Conservation (phyloP, 2,329 filamentous ascomycete species). For the Alternaria solani region DNA sequence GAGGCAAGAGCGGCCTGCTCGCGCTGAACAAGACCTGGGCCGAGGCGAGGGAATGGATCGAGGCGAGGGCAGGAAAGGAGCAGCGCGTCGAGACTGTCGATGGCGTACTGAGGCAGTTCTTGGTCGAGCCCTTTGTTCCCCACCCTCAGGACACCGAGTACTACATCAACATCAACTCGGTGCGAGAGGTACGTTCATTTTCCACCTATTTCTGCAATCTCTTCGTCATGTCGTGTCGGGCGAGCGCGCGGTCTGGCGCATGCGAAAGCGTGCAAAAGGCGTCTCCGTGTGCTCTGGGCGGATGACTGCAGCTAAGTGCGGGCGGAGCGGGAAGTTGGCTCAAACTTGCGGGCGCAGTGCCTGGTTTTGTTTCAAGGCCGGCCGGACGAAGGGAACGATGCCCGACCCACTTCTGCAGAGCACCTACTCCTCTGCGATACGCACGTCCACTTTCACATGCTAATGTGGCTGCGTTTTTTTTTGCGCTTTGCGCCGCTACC, state of each 20-base stretch:
- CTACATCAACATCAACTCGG: slow-evolving; percentile 99
- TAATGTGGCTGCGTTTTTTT: slow-evolving; percentile 28
- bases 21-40: slow-evolving; percentile 97
- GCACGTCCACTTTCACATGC: slow-evolving; percentile 48
- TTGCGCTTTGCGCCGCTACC: slow-evolving; percentile 23
- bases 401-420: slow-evolving; percentile 49
- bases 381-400: slow-evolving; percentile 52
- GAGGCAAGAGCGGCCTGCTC: slow-evolving; percentile 97
- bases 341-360: slow-evolving; percentile 34
- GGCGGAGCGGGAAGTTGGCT: slow-evolving; percentile 25
- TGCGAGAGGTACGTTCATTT: slow-evolving; percentile 86
- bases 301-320: slow-evolving; percentile 19
- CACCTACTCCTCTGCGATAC: slow-evolving; percentile 40
- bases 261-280: slow-evolving; percentile 14
- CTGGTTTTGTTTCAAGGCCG: slow-evolving; percentile 48
- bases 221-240: slow-evolving; percentile 11
- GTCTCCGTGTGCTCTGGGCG: slow-evolving; percentile 20
- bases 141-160: slow-evolving; percentile 96
- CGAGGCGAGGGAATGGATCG: slow-evolving; percentile 93
- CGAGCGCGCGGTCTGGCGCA: slow-evolving; percentile 1
- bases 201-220: slow-evolving; percentile 23
- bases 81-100: slow-evolving; percentile 92
- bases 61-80: slow-evolving; percentile 87
- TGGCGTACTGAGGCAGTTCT: slow-evolving; percentile 90
- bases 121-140: slow-evolving; percentile 98